Evolutionary conservation across 1,284 basidiomycete genomes (phyloP), one percentile per base, ranked within the genome.

Genomic region (Psilocybe mexicana): DNA sequence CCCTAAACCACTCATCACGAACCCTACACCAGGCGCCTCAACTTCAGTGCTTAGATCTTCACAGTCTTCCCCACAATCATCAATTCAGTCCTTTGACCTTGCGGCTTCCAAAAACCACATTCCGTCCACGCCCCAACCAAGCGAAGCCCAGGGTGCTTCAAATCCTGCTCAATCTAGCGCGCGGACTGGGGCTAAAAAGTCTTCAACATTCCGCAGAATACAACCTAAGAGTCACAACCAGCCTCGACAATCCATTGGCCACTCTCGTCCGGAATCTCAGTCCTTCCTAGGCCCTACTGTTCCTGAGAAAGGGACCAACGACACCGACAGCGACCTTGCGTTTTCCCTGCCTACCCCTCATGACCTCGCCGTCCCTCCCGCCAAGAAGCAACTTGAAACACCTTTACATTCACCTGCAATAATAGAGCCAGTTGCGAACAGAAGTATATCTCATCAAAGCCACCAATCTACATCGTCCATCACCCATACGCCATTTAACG

Each of bases 181-280:
- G 35, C 46, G 53, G 10, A 40, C 55, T 12, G 62, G 72, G 25
- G 52, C 74, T 12, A 74, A 77, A 12, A 84, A 76, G 63, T 63
- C 76, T 1, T 83, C 87, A 2, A 87, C 84, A 0, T 87, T 88
- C 67, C 77, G 88, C 36, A 83, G 80, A 57, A 69, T 88, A 25
- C 81, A 82, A 11, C 72, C 74, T 14, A 80, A 79, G 26, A 71
- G 73, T 44, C 57, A 18, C 18, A 18, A 76, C 6, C 74, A 74
- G 42, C 62, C 71, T 33, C 73, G 18, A 70, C 80, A 2, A 81
- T 78, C 12, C 77, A 79, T 26, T 68, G 80, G 55, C 44, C 71
- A 71, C 53, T 63, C 62, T 48, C 68, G 60, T 43, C 65, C 60
- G 46, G 62, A 65, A 14, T 71, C 76, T n/a, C 55, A 64, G 24